Conservation (phyloP, 2,329 filamentous ascomycete genomes). For the Calonectria ilicicola region DNA sequence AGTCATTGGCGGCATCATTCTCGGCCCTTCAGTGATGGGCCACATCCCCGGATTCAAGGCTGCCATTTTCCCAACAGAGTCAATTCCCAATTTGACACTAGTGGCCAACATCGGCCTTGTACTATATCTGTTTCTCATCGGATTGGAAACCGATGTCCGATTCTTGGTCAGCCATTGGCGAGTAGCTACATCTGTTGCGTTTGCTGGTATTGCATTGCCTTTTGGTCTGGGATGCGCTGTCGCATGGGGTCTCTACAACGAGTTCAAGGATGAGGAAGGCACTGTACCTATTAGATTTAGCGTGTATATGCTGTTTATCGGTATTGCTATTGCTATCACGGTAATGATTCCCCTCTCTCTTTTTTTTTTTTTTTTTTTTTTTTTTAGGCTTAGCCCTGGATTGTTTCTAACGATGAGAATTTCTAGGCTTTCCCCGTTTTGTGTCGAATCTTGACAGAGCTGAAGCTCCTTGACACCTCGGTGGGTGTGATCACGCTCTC, state of each 20-base stretch:
- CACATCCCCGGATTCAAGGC: constrained; percentile 81
- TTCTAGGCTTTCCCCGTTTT: constrained; percentile 78
- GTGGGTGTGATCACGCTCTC: constrained; percentile 90
- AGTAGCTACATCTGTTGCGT: constrained; percentile 80
- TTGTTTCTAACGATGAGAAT: neutral
- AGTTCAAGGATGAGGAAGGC: constrained; percentile 67
- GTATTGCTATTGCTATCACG: constrained; percentile 92
- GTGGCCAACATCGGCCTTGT: constrained; percentile 87
- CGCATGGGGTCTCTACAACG: constrained; percentile 81
- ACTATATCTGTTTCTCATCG: constrained; percentile 88
- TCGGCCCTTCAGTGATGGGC: constrained; percentile 89
- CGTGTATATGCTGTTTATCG: constrained; percentile 78
- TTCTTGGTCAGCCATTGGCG: constrained; percentile 80
- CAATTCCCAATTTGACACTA: constrained; percentile 79
- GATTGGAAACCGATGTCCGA: constrained; percentile 83
- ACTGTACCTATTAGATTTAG: constrained; percentile 58
- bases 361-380: fast-evolving
- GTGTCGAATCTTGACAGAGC: constrained; percentile 89
- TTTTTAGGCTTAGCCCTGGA: no score
- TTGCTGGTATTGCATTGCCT: constrained; percentile 82
- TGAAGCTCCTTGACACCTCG: constrained; percentile 84
- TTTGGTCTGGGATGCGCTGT: constrained; percentile 85
- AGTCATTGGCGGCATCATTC: constrained; percentile 82
- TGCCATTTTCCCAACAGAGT: constrained; percentile 79
- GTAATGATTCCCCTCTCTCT: constrained; percentile 47